Base-by-base conservation (phyloP, 192 early-diverging fungal species). In the Helicostylum pulchrum region DNA sequence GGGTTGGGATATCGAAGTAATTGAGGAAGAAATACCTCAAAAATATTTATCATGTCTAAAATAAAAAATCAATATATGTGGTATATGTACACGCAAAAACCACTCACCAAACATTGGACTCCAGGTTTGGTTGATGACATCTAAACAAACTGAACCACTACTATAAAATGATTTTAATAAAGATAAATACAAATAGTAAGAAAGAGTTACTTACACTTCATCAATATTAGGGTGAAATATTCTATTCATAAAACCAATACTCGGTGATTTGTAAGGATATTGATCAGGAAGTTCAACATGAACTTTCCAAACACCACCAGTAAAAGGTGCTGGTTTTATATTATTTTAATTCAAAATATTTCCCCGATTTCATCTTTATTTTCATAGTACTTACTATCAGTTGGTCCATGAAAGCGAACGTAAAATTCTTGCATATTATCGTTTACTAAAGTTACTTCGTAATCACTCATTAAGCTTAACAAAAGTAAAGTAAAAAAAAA, bases 111-210 rank as follows among this genome's bases (percentile, higher is more conserved):
- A 99, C 96, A 99, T 98, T 54, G 97, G 97, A 62, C 90, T 93
- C 97, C 97, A 99, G 9, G 96, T 97, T 73, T 99, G 97, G 77
- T 99, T 99, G 77, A 99, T 99, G 19, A 99, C 97, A 76, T 99
- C 97, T 68, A 99, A 79, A 73, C 97, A 99, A 30, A 99, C 97
- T 0, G 96, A 97, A 21, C 97, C 97, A 71, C 94, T 96, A 74
- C 92, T 93, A 78, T 43, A 71, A 34, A 19, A 44, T 26, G 51
- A 47, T 55, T 19, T 23, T 34, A 26, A 36, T 17, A 19, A 55
- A 1, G 19, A 14, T 51, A 70, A 36, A 21, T 32, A 46, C 15
- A 30, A 19, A 10, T 34, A 4, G 0, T 48, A 12, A 19, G 0
- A 12, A 15, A 15, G 1, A 34, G 53, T 20, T 54, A 80, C 83